Percentiles rank a stretch among this genome's conserved stretches.
Evolutionary conservation across 2,329 filamentous ascomycete genomes (phyloP).

Genomic region (Epichloe elymi): DNA sequence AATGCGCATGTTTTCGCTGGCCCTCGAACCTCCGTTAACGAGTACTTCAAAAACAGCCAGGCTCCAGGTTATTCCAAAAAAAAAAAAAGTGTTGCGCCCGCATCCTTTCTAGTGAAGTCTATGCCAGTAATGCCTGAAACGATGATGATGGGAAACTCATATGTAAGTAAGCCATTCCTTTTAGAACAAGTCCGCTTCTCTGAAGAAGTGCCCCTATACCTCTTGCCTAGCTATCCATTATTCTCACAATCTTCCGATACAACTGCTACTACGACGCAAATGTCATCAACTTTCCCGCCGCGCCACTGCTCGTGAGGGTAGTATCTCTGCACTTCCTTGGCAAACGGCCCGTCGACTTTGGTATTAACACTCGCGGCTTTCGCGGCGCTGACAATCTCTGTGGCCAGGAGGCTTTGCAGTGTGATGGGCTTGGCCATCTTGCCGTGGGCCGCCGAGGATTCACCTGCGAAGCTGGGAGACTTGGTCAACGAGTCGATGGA

Average conservation of each 20-base stretch:
- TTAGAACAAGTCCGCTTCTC: too few relatives aligned
- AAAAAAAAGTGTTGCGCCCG: background rate
- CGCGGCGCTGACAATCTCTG: conserved; percentile 66
- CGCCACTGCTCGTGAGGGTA: conserved; percentile 78
- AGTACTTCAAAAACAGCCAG: background rate
- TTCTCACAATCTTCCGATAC: conserved; percentile 68
- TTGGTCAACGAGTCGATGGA: conserved; percentile 35
- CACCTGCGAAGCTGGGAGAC: conserved; percentile 13
- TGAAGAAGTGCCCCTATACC: too few relatives aligned
- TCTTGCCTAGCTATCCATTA: too few relatives aligned
- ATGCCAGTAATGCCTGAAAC: background rate
- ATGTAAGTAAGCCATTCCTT: background rate
- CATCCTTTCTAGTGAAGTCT: background rate
- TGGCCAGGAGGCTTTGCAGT: conserved; percentile 67
- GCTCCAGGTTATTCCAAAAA: background rate
- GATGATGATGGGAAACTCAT: conserved; percentile 1
- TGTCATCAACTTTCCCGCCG: conserved; percentile 92
- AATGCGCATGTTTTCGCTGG: background rate
- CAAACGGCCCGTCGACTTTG: conserved; percentile 81
- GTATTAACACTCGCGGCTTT: conserved; percentile 74
- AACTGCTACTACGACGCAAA: conserved; percentile 71
- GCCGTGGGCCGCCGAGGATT: conserved; percentile 2
- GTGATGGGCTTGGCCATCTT: conserved; percentile 27
- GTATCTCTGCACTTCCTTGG: conserved; percentile 80
- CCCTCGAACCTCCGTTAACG: background rate